Evolutionary conservation across 78 protist genomes (phyloP), one percentile per base, ranked within the genome.

Genomic region (Dictyostelium capitatum): DNA sequence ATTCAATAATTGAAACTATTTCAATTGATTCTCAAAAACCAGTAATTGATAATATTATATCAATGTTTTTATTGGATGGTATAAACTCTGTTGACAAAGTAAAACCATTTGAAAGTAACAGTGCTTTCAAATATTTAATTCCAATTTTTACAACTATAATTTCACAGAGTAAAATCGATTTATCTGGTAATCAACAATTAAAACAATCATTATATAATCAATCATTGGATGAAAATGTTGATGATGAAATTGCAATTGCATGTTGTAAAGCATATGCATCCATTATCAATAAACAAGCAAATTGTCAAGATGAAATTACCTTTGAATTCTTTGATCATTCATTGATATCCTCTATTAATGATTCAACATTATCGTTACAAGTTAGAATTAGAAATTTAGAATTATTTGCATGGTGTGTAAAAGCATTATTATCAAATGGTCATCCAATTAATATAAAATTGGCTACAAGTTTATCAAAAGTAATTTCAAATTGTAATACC

Each of bases 371-470:
- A 53, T 0, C 69, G 11, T 23, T 75, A 25, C 30, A 14, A 28
- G 15, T 17, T 2, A 74, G 50, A 32, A 3, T 75, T 19, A 51
- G 70, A 25, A 20, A 43, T 12, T 51, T 87, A 6, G 72, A 77
- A 28, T 47, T 77, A 28, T 65, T 77, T 7, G 32, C 70, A 17
- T 87, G 92, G 92, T 50, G 65, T 20, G 77, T 53, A 43, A 87
- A 77, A 69, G 92, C 62, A 46, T 64, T 77, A 20, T 30, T 87
- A 23, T 64, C 79, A 51, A 77, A 77, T 50, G 92, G 92, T 51
- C 41, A 87, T 77, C 23, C 79, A 20, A 30, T 19, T 15, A 77
- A 53, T 14, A 87, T 87, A 50, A 9, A 59, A 46, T 20, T 77
- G 14, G 92, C 79, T 20, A 41, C 28, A 1, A 4, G 37, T 32